Evolutionary conservation across 176 grass and related monocot genomes (phyloP).

Genomic region (Ananas comosus): DNA sequence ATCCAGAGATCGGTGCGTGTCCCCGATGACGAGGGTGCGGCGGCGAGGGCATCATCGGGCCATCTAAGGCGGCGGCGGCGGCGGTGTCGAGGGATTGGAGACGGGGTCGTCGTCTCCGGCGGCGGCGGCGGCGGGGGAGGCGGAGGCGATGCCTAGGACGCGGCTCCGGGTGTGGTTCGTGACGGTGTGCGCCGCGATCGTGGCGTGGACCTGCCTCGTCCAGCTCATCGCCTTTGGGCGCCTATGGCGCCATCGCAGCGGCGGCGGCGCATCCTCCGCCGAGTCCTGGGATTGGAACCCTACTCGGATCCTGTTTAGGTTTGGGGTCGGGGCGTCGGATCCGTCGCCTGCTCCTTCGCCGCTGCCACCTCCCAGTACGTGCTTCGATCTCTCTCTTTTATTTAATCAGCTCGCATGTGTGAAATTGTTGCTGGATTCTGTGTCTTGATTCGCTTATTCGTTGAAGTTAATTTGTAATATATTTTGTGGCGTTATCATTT

Average conservation of each 20-base stretch:
- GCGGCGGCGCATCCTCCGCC: neutral
- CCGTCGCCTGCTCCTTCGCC: neutral
- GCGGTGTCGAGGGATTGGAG: neutral
- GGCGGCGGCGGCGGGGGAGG: neutral
- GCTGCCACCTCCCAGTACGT: constrained; percentile 7
- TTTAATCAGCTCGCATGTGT: neutral
- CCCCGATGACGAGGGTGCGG: too few relatives aligned
- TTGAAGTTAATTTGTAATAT: too few relatives aligned
- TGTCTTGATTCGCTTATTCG: too few relatives aligned
- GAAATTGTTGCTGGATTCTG: neutral
- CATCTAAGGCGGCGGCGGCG: neutral
- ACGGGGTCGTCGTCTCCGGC: neutral
- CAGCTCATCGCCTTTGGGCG: neutral
- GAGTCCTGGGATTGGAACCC: constrained; percentile 3
- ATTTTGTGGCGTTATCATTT: too few relatives aligned
- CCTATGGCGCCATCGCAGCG: constrained; percentile 1
- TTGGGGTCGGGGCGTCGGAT: neutral
- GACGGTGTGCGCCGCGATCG: constrained; percentile 1
- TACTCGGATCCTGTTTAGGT: neutral
- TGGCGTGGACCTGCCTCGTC: constrained; percentile 1
- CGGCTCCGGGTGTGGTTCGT: neutral
- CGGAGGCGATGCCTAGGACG: neutral
- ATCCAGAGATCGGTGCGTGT: too few relatives aligned
- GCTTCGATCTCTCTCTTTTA: neutral
- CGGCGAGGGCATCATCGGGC: neutral